Evolutionary conservation across 306 rosid species (phyloP), one percentile per base, ranked within the genome.

Genomic region (Purshia tridentata): DNA sequence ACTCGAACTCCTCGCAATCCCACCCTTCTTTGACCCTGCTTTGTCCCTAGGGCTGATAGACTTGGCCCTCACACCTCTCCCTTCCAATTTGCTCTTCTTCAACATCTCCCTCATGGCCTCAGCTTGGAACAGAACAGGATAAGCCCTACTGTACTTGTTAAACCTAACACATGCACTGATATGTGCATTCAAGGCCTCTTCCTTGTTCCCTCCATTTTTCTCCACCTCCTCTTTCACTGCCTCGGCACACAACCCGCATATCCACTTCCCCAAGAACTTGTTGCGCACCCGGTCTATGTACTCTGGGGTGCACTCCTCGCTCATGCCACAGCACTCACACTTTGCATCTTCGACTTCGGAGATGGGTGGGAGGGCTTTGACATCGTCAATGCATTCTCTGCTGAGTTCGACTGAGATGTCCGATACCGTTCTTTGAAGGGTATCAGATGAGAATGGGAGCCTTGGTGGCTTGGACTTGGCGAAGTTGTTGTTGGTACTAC

Each of bases 301-400:
- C 86, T 90, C 96, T 0, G 78, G 85, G 15, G 99, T 95, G 86
- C 91, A 91, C 88, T 95, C 99, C 80, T 95, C 96, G 35, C 83
- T 76, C 96, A 95, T 95, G 4, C 99, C 98, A 51, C 99, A 95
- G 19, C 99, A 95, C 82, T 95, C 99, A 18, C 99, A 95, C 78
- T 80, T 89, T 0, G 93, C 97, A 47, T 95, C 84, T 76, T 83
- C 96, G 0, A 88, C 92, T 80, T 95, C 99, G 0, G 91, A 88
- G 20, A 90, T 83, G 1, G 97, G 55, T 6, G 90, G 89, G 5
- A 95, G 93, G 15, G 19, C 59, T 4, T 53, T 72, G 18, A 71
- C 20, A 6, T 82, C 72, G 0, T 60, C 83, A 1, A 83, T 42
- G 41, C 13, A 73, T 69, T 82, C 95, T 75, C 86, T 86, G 65